Evolutionary conservation across 176 grass and related monocot genomes (phyloP).

Genomic region (Oropetium thomaeum): DNA sequence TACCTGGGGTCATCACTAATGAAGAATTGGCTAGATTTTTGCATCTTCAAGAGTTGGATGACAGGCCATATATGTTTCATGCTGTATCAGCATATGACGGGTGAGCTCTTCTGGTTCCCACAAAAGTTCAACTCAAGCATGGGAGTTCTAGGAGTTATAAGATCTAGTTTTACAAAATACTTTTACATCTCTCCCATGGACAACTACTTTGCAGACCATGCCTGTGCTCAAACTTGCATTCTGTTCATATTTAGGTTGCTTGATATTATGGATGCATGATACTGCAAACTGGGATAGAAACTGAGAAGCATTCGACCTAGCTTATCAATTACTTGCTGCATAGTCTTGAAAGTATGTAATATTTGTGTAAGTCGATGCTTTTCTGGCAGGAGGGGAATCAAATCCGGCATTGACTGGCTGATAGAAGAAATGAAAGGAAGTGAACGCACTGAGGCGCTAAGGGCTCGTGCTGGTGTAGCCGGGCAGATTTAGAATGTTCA

Average conservation of each 20-base stretch:
- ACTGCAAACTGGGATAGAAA: background rate
- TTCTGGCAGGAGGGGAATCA: constrained; percentile 60
- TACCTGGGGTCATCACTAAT: constrained; percentile 46
- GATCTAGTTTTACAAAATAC: background rate
- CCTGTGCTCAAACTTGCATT: background rate
- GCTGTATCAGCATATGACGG: constrained; percentile 86
- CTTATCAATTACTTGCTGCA: background rate
- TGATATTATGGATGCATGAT: background rate
- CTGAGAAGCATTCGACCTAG: background rate
- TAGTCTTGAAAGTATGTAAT: background rate
- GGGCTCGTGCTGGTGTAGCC: constrained; percentile 31
- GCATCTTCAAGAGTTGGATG: constrained; percentile 75
- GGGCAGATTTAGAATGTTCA: constrained; percentile 48
- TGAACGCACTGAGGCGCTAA: constrained; percentile 64
- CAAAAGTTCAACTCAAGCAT: background rate
- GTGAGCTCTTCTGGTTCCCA: constrained; percentile 38
- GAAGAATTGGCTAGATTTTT: constrained; percentile 77
- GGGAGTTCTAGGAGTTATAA: background rate
- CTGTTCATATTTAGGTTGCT: background rate
- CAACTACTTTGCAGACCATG: background rate
- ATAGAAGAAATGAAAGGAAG: constrained; percentile 81
- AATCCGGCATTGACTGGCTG: constrained; percentile 75
- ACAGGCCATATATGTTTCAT: constrained; percentile 65
- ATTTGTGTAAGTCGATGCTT: constrained; percentile 5
- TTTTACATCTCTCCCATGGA: background rate